phyloP scores from a whole-genome alignment of 1,139 yeast genomes.

The Yamadazyma triangularis region DNA sequence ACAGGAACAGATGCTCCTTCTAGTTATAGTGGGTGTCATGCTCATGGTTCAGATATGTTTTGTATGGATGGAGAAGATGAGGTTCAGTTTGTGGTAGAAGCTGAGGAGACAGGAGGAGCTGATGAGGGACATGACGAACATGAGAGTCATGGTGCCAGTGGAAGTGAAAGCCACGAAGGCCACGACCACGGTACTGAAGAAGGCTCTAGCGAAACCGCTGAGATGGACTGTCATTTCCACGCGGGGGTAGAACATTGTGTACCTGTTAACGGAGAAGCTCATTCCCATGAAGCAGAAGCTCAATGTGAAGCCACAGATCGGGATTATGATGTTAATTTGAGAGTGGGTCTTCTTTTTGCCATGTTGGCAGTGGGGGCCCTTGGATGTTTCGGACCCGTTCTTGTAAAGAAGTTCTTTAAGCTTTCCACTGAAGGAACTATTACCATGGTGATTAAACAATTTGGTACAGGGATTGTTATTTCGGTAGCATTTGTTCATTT shows the following conservation, averaged over 20 bases:
- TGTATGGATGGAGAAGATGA: constrained; percentile 15
- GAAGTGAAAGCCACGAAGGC: background rate
- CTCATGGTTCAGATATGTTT: constrained; percentile 19
- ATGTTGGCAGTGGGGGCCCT: constrained; percentile 25
- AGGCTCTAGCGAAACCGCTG: constrained; percentile 3
- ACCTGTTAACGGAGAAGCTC: constrained; percentile 8
- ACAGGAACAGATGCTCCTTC: constrained; percentile 14
- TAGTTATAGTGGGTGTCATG: constrained; percentile 25
- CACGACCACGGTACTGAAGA: constrained; percentile 3
- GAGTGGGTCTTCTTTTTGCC: constrained; percentile 27
- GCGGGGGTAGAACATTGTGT: constrained; percentile 39
- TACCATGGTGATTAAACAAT: constrained; percentile 18
- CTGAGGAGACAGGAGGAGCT: constrained; percentile 2
- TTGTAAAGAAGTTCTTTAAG: constrained; percentile 14
- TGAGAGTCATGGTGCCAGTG: background rate
- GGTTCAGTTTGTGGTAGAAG: constrained; percentile 12
- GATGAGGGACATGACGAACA: constrained; percentile 1
- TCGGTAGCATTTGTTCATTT: constrained; percentile 26
- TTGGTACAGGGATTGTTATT: constrained; percentile 23
- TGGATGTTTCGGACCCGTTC: constrained; percentile 25
- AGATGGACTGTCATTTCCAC: constrained; percentile 30
- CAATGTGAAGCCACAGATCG: constrained; percentile 17
- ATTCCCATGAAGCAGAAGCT: background rate
- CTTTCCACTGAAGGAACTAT: constrained; percentile 17
- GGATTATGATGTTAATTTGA: constrained; percentile 22